Evolutionary conservation across 2,329 filamentous ascomycete species (phyloP).

Genomic region (Shiraia bambusicola): DNA sequence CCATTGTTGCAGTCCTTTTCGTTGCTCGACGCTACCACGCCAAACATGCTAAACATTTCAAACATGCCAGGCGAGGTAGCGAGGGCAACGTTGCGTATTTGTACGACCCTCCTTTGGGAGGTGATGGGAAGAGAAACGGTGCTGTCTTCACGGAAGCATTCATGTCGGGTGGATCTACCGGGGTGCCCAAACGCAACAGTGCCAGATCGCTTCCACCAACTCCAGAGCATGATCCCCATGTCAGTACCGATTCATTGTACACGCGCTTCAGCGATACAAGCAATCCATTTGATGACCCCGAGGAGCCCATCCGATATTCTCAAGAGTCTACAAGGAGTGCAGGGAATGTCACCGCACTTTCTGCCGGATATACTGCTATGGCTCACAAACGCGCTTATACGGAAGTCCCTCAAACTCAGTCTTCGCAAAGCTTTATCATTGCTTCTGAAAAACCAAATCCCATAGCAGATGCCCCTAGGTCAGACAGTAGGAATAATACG

Average conservation of each 20-base stretch:
- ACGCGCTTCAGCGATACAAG: constrained; percentile 13
- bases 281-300: constrained; percentile 14
- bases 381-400: not conserved
- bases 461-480: constrained; percentile 9
- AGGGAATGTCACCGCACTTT: constrained; percentile 3
- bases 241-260: constrained; percentile 3
- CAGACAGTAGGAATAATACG: constrained; percentile 8
- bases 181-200: constrained; percentile 2
- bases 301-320: constrained; percentile 1
- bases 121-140: constrained; percentile 2
- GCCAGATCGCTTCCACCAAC: constrained; percentile 6
- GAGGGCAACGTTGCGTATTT: constrained; percentile 31
- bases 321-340: constrained; percentile 6
- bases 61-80: constrained; percentile 24
- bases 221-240: constrained; percentile 2
- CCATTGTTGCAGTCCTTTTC: constrained; percentile 36
- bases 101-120: constrained; percentile 32
- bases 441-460: constrained; percentile 26
- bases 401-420: not conserved
- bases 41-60: too few species aligned
- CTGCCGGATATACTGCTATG: constrained; percentile 8
- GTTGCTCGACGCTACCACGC: constrained; percentile 35
- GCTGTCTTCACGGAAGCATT: constrained; percentile 18
- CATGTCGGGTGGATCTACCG: constrained; percentile 26
- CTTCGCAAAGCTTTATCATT: constrained; percentile 15